Base-by-base conservation (phyloP, 306 rosid genomes). In the Citrullus colocynthis region DNA sequence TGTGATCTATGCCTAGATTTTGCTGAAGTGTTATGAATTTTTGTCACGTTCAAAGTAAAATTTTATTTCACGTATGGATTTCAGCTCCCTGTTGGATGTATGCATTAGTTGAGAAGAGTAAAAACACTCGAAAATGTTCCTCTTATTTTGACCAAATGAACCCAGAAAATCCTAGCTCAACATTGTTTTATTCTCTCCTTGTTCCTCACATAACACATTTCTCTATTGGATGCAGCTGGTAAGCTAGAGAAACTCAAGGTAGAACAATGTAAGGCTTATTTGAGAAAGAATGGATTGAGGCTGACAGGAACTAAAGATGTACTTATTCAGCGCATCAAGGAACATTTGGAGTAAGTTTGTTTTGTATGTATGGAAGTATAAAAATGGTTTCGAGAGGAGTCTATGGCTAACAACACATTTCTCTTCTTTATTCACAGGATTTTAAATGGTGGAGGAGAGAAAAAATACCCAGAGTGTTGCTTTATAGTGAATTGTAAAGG, bases 401-500 rank as follows among this genome's bases (percentile, higher is more conserved):
- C 4, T 18, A 14, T 67, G 66, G 54, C 78, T 78, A 9, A 51
- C 58, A 36, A 14, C 30, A 48, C 14, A 24, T 18, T 83, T 73
- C 61, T 69, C 70, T 74, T 18, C 57, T 30, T 60, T 4, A 70
- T 78, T 79, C 85, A 85, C 87, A 92, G 98, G 88, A 89, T 92
- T 82, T 59, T 86, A 80, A 89, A 88, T 70, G 89, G 87, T 80
- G 98, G 90, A 78, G 93, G 93, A 76, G 97, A 89, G 88, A 83
- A 75, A 65, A 92, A 82, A 85, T 90, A 90, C 78, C 97, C 96
- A 0, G 84, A 66, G 30, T 86, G 87, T 79, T 85, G 91, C 82
- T 92, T 90, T 89, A 87, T 84, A 57, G 76, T 89, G 84, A 87
- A 90, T 70, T 94, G 98, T 83, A 89, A 89, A 90, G 98, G 98